These are phyloP conservation scores for Pisolithus microcarpus DNA, from an alignment of 768 basidiomycete species.

Conservation along the genomic window DNA sequence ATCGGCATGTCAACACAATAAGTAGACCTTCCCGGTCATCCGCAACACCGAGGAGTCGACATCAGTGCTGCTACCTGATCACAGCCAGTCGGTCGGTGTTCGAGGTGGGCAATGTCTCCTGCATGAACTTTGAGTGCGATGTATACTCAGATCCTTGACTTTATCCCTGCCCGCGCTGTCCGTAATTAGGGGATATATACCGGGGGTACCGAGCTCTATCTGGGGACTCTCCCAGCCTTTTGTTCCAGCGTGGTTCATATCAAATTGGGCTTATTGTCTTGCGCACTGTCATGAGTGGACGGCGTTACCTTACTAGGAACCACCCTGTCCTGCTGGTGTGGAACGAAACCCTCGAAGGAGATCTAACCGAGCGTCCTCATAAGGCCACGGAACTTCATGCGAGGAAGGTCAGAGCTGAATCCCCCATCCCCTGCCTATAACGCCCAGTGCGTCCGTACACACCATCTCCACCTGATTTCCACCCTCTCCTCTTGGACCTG, in stretches of 20 bases:
- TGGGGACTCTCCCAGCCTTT: conserved; percentile 23
- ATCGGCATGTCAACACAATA: conserved; percentile 13
- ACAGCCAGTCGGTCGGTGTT: too few relatives aligned
- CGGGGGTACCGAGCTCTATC: conserved; percentile 28
- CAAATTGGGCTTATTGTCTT: conserved; percentile 41
- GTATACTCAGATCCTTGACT: too few relatives aligned
- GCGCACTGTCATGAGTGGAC: conserved; percentile 11
- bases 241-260: conserved; percentile 23
- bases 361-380: conserved; percentile 32
- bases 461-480: conserved; percentile 11
- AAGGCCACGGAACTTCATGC: conserved; percentile 23
- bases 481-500: conserved; percentile 12
- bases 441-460: conserved; percentile 15
- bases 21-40: neutral
- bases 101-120: too few relatives aligned
- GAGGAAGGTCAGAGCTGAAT: conserved; percentile 1
- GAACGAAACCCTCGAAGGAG: conserved; percentile 10
- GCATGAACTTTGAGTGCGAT: too few relatives aligned
- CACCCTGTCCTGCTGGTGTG: conserved; percentile 6
- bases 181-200: neutral
- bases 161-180: too few relatives aligned
- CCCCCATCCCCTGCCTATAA: conserved; percentile 7
- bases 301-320: conserved; percentile 18
- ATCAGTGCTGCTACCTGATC: too few relatives aligned
- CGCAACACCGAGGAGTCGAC: neutral